Evolutionary conservation across 2,329 filamentous ascomycete species (phyloP), one percentile per base, ranked within the genome.

Genomic region (Myriosclerotinia duriaeana): DNA sequence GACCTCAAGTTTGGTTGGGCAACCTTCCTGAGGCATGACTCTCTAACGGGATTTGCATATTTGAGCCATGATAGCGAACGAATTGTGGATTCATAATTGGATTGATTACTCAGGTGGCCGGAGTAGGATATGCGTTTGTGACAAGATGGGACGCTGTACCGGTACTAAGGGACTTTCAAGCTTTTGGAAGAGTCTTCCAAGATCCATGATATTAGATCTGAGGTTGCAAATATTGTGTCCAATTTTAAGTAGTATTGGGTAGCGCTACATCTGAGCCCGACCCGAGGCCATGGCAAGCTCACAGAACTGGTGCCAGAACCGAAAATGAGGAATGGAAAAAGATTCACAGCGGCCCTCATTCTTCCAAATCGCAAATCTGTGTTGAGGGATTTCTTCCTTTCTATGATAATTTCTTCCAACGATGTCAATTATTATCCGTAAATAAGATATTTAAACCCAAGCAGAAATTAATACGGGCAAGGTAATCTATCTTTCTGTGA

Each of bases 321-420:
- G 8, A 38, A 38, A 22, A 40, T 15, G 40, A 5, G 3, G 11
- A 12, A 40, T 40, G 38, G 4, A 40, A 26, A 26, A 26, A 26
- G 26, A 40, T 1, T 5, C 11, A 12, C 38, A 12, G 36, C 2
- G n/a, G n/a, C 0, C 14, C 26, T 17, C 14, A 5, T 9, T 22
- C 34, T 15, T 42, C 22, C 36, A 8, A 42, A 26, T 26, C 22
- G 2, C 8, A n/a, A 22, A 2, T 17, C 6, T 7, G 22, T 44
- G 5, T 17, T 3, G 22, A 44, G 36, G 38, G 40, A 38, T n/a
- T 5, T 22, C 38, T 9, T 58, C 22, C 11, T 30, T n/a, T 20
- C 9, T 1, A 5, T 30, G 14, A 44, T 12, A 1, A 4, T 1
- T 1, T 5, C 11, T 30, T 7, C 9, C 14, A 6, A 30, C 5